Percentiles rank a stretch among this genome's conserved stretches.
Conservation (phyloP, 257 asterid species). For the Scutellaria barbata region DNA sequence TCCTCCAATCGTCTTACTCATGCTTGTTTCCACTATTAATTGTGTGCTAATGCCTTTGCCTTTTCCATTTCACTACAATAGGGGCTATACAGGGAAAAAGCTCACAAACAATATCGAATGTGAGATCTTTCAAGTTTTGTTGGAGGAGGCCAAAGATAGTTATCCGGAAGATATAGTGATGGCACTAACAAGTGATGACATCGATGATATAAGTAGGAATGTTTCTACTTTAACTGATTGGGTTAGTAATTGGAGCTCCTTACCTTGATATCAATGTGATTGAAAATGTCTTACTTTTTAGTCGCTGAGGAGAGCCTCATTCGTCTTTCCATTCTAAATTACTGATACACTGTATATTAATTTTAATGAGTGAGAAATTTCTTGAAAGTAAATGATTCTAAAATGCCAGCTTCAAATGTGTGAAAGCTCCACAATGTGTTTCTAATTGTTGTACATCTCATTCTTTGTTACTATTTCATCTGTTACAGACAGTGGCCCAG, state of each 20-base stretch:
- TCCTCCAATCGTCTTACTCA: background rate
- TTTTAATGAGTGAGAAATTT: background rate
- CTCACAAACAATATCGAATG: conserved; percentile 86
- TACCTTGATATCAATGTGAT: conserved; percentile 32
- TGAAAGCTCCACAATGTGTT: background rate
- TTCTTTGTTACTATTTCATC: background rate
- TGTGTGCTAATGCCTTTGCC: background rate
- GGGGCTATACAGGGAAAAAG: conserved; percentile 86
- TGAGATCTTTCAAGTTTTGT: conserved; percentile 82
- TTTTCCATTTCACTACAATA: conserved; percentile 30
- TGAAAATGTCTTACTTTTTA: background rate
- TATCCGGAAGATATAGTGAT: conserved; percentile 72
- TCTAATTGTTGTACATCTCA: background rate
- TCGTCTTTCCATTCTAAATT: background rate
- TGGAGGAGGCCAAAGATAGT: conserved; percentile 93
- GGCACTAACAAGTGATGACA: conserved; percentile 65
- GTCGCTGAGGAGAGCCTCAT: background rate
- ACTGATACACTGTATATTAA: background rate
- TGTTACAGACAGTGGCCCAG: background rate
- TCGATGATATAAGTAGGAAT: conserved; percentile 66
- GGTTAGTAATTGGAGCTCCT: conserved; percentile 65
- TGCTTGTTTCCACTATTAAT: background rate
- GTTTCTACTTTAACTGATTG: conserved; percentile 60
- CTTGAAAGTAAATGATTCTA: background rate
- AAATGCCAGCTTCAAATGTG: background rate